A percentile compares a stretch with the other conserved stretches of the same genome.
These are phyloP conservation scores for Ilyonectria destructans DNA, from an alignment of 2,329 filamentous ascomycete species.

Conservation along the genomic window DNA sequence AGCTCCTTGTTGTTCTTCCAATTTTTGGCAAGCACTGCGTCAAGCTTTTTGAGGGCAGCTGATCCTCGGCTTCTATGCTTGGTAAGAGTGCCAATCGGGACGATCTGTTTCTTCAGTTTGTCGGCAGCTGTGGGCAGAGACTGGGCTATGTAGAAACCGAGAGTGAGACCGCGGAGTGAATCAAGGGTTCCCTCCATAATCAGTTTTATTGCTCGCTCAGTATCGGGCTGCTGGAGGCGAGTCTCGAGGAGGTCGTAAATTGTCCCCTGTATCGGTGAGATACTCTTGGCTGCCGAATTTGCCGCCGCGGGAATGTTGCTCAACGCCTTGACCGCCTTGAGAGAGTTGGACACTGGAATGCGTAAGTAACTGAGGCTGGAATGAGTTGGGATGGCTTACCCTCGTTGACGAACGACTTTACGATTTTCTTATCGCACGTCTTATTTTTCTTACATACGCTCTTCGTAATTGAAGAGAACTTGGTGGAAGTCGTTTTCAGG, in stretches of 20 bases:
- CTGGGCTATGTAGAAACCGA: constrained; percentile 29
- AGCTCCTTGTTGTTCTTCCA: constrained; percentile 40
- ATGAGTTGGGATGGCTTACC: not conserved
- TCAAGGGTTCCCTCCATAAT: not conserved
- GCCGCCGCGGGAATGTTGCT: too few relatives aligned
- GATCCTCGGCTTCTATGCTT: constrained; percentile 26
- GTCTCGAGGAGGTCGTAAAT: too few relatives aligned
- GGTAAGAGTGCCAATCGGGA: constrained; percentile 26
- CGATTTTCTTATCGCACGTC: constrained; percentile 36
- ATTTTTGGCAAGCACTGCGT: constrained; percentile 30
- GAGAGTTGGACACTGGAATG: constrained; percentile 19
- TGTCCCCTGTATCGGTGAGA: too few relatives aligned
- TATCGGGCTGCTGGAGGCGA: too few relatives aligned
- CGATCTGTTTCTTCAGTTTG: constrained; percentile 29
- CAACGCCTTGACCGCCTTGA: constrained; percentile 23
- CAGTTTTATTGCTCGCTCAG: too few relatives aligned
- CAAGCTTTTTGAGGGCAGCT: constrained; percentile 13
- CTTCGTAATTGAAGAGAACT: constrained; percentile 22
- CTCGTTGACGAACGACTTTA: constrained; percentile 34
- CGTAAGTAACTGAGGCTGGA: fast-evolving
- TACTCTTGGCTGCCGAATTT: too few relatives aligned
- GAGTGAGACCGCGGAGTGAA: constrained; percentile 27
- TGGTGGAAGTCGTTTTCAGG: constrained; percentile 17
- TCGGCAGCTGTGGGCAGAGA: constrained; percentile 27
- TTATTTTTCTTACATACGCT: constrained; percentile 26